Evolutionary conservation across 225 moss, liverwort and hornwort species (phyloP), one percentile per base, ranked within the genome.

Genomic region (Bryoerythrophyllum caledonicum): DNA sequence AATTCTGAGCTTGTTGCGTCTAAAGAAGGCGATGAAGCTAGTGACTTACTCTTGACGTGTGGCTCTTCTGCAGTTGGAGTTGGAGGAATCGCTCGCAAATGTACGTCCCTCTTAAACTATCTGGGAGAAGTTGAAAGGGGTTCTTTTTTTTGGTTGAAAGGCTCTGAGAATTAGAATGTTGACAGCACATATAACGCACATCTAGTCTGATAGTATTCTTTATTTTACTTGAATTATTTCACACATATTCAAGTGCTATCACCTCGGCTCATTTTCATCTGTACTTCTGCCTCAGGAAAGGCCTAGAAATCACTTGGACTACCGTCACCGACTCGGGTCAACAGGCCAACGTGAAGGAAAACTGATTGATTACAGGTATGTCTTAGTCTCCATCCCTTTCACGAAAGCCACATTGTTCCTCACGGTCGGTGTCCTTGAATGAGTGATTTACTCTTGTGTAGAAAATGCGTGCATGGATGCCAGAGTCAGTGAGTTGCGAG

Each of bases 401-500:
- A 19, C 34, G 70, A 32, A 27, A 43, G 51, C 15, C 2, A 0
- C 20, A 41, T 34, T 68, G 8, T 80, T 62, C 30, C 46, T 24
- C 51, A 20, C 26, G 64, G 27, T 70, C 41, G 49, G 30, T 69
- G 6, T 84, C 28, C 57, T 78, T 77, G 78, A 85, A 74, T 55
- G 66, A 44, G 60, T 82, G 67, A 54, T 73, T 71, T 80, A 80
- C 76, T 80, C 72, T 34, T 81, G 51, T 83, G 84, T 86, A 88
- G 78, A 74, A 61, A 76, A 62, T 80, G 77, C 80, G 61, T 89
- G 80, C 78, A 80, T 85, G 79, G 75, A 75, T 83, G 83, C 74
- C 89, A 91, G 91, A 86, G 89, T 93, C 70, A 89, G 89, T 80
- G 93, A 93, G 81, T 79, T 93, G 77, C 87, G 91, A 70, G 89